Base-by-base conservation (phyloP, 2,329 filamentous ascomycete species). In the Cladosporium cucumerinum region DNA sequence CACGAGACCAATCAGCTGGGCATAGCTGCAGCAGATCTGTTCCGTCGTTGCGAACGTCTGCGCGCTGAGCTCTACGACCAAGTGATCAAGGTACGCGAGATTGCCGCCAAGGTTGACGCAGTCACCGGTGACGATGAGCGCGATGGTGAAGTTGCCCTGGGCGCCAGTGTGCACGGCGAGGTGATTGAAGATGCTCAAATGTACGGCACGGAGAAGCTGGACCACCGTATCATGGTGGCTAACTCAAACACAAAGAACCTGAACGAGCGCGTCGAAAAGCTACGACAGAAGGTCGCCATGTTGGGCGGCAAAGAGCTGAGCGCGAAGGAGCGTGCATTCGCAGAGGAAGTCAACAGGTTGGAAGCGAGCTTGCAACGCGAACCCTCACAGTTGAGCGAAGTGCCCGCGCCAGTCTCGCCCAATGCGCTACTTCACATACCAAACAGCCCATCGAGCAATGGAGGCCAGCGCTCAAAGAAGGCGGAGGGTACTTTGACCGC, bases 1-100 rank as follows among this genome's bases (percentile, higher is more conserved):
- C 83, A 85, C 11, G 89, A 93, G 75, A 92, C 89, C 0, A 82
- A 89, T 69, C 82, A 82, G 12, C 82, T 93, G 12, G 89, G 89
- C 18, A 79, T 85, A 51, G 90, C 89, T 1, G 90, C 89, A 0
- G 86, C 89, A 1, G 89, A 92, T 70, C 80, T 93, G 6, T 93
- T 93, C 78, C 82, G 87, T 28, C 84, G 87, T 63, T 91, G 89
- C 67, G 85, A 89, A 69, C 82, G 86, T 54, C 81, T 93, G 28
- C 87, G 89, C 70, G 80, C 82, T 21, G 89, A 93, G 72, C 82
- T 93, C 49, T 82, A 81, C 68, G 85, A 87, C 67, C 90, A 93
- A 73, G 84, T 93, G 26, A 79, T 79, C 66, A 87, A 88, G 69
- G 87, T 86, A 30, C 85, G 86, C 62, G 85, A 89, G 70, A 83